A percentile compares a stretch with the other conserved stretches of the same genome.
Evolutionary conservation across 1,139 yeast genomes (phyloP).

Genomic region (Saccharomyces hybrid): DNA sequence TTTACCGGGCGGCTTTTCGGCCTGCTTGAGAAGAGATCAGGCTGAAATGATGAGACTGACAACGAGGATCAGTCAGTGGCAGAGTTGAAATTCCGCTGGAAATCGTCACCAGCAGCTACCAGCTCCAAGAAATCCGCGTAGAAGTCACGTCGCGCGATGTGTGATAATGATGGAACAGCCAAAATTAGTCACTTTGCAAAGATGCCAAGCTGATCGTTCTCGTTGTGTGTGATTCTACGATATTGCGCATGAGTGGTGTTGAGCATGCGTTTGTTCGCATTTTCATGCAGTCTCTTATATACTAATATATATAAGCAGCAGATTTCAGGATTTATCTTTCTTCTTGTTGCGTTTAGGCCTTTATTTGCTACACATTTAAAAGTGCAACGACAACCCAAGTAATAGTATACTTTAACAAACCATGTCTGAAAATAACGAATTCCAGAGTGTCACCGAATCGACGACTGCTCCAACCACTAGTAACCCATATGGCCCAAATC

Average conservation of each 20-base stretch:
- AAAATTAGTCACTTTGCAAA: background rate
- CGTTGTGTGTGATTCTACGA: background rate
- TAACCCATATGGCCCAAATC: slow-evolving; percentile 95
- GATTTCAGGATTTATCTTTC: background rate
- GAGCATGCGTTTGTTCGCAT: background rate
- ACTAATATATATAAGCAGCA: too few species aligned
- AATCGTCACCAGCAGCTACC: background rate
- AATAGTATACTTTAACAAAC: background rate
- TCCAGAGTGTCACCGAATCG: slow-evolving; percentile 46
- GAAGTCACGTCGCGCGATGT: background rate
- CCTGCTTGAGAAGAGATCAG: background rate
- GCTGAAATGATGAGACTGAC: background rate
- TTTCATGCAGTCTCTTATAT: background rate
- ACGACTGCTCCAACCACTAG: slow-evolving; percentile 24
- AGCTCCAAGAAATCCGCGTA: background rate
- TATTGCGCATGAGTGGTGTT: background rate
- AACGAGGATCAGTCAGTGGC: background rate
- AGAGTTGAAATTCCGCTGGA: background rate
- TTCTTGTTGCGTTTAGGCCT: background rate
- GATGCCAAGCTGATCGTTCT: background rate
- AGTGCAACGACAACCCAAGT: background rate
- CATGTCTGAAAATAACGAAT: slow-evolving; percentile 19
- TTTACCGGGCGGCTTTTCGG: background rate
- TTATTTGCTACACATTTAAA: background rate
- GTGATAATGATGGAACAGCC: background rate